Evolutionary conservation across 495 filamentous ascomycete species (phyloP), one percentile per base, ranked within the genome.

Genomic region (Hypoxylon trugodes): DNA sequence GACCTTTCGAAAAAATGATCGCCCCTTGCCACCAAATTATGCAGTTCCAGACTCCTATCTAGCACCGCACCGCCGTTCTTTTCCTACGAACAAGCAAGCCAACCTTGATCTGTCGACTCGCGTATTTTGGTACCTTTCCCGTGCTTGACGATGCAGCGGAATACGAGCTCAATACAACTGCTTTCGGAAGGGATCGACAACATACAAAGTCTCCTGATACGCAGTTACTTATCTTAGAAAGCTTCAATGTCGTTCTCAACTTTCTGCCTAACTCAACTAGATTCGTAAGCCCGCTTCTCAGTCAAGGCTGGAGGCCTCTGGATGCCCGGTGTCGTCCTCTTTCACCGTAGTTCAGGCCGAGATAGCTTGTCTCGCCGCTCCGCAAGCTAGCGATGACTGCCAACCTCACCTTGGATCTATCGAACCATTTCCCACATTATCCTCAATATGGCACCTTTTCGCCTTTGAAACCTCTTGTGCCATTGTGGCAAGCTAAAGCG

Each of bases 11-110:
- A n/a, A 35, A 45, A 57, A 41, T 45, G 64, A 67, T 67, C 64
- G 53, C 19, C 64, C 37, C 54, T 67, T 47, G 64, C 64, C 64
- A 61, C 64, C 36, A 10, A 30, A 22, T 45, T 30, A 59, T 57
- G 51, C 46, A 61, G 49, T 45, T 41, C 43, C 26, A 59, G 38
- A 32, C 40, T 45, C 51, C 58, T n/a, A n/a, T n/a, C n/a, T n/a
- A n/a, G n/a, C n/a, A n/a, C n/a, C n/a, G n/a, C n/a, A 55, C 41
- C 45, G 43, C 35, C 49, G 21, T 45, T 37, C 36, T 28, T 28
- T 57, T 8, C 50, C 56, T 51, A 40, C 22, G 16, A 15, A 18
- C 16, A 13, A 56, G 35, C 26, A 13, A 5, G 30, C 42, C 42
- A 12, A 30, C 22, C 24, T 40, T 13, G 57, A 21, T 45, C 28